Evolutionary conservation across 1,284 basidiomycete species (phyloP), one percentile per base, ranked within the genome.

Genomic region (Omphalotus olearius): DNA sequence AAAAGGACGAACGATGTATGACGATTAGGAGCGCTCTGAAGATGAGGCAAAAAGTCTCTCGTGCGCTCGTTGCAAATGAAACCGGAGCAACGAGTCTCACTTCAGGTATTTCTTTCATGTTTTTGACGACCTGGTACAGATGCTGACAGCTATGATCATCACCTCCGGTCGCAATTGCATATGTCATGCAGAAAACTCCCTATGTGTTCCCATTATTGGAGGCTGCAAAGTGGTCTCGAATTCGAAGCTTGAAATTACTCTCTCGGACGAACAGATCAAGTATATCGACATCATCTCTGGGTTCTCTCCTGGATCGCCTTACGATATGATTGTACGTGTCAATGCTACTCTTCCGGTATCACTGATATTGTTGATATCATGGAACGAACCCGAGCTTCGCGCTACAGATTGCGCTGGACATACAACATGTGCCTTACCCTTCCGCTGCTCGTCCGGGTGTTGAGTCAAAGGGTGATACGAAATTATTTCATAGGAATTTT

Each of bases 11-110:
- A 65, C 50, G 14, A 40, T 65, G 18, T 58, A 57, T 30, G 52
- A 58, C 9, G 52, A 64, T n/a, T 77, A 74, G 74, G 64, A 72
- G 57, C 68, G 76, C 33, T 73, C 59, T 4, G 67, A 70, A 43
- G 48, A 68, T 30, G 71, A 78, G 51, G 66, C 61, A 55, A 68
- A 68, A 48, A 59, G n/a, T 77, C 6, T 71, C 66, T 33, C 40
- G 18, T 13, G 48, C 48, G 10, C 20, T 50, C 3, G 48, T 50
- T 17, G 48, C 48, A 7, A 26, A 50, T 6, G 40, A 50, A 17
- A 17, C 44, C 11, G 48, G 48, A 4, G 48, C 28, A 7, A 50
- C 44, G 40, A 43, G 20, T 16, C 42, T 50, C 7, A 50, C 48
- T n/a, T 41, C 48, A 44, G 14, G 26, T 14, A 17, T 11, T 41